Evolutionary conservation across 495 filamentous ascomycete species (phyloP).

Genomic region (Penicillium dipodomyicola): DNA sequence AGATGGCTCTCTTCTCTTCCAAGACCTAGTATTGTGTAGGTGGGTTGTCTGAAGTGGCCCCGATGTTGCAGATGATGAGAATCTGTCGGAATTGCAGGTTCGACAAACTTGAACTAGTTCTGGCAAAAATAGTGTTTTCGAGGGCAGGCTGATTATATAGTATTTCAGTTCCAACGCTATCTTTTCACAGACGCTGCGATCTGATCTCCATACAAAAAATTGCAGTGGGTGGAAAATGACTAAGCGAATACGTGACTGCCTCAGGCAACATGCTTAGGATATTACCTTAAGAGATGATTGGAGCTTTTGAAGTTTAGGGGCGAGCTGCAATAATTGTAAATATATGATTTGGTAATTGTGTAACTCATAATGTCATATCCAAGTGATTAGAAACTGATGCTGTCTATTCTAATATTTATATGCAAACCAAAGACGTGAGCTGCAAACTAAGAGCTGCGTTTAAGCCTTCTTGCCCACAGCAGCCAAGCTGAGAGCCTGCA

Average conservation of each 20-base stretch:
- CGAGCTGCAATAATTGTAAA: not conserved
- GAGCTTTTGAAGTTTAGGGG: too few species aligned
- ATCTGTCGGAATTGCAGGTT: not conserved
- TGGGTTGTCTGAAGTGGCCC: not conserved
- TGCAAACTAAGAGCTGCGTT: slow-evolving; percentile 24
- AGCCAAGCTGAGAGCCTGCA: slow-evolving; percentile 78
- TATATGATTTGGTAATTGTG: not conserved
- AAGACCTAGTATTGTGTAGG: not conserved
- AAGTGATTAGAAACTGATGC: not conserved
- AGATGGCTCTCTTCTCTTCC: not conserved
- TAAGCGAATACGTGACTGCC: slow-evolving; percentile 14
- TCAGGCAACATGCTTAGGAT: too few species aligned
- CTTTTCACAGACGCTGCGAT: not conserved
- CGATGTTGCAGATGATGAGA: not conserved
- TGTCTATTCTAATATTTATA: slow-evolving; percentile 3
- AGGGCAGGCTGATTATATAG: not conserved
- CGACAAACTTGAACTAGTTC: not conserved
- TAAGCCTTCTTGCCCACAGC: slow-evolving; percentile 25
- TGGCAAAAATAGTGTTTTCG: not conserved
- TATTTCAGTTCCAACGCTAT: not conserved
- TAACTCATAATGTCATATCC: slow-evolving; percentile 14
- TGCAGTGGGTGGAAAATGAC: slow-evolving; percentile 21
- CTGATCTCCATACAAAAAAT: slow-evolving; percentile 18
- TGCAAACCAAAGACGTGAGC: not conserved
- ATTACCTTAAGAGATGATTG: too few species aligned